phyloP scores from a whole-genome alignment of 1,284 basidiomycete genomes.

The Earliella scabrosa region DNA sequence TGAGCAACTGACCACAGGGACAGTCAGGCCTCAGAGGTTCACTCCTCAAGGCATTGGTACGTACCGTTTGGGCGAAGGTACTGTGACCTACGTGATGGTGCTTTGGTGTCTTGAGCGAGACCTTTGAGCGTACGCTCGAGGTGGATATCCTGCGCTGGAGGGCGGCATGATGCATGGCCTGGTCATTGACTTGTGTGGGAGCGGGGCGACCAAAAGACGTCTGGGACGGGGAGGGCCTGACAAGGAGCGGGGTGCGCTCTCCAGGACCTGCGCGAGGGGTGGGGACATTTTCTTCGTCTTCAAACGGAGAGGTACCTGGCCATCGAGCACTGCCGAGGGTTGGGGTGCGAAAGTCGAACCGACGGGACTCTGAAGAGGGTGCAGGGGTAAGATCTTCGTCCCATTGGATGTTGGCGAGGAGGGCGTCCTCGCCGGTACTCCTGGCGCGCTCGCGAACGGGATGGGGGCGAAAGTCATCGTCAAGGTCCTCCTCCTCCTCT shows the following conservation, averaged over 20 bases:
- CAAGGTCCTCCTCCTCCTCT: slow-evolving; percentile 40
- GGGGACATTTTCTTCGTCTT: slow-evolving; percentile 14
- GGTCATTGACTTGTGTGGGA: not conserved
- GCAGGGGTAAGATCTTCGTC: slow-evolving; percentile 42
- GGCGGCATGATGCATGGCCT: slow-evolving; percentile 9
- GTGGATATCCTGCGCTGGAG: slow-evolving; percentile 14
- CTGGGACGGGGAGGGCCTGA: slow-evolving; percentile 42
- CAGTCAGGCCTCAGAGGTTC: too few relatives aligned
- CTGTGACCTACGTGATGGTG: slow-evolving; percentile 53
- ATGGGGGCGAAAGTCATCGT: slow-evolving; percentile 7
- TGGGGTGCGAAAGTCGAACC: slow-evolving; percentile 10
- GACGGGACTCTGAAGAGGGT: slow-evolving; percentile 15
- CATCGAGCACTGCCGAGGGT: slow-evolving; percentile 10
- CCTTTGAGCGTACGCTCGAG: slow-evolving; percentile 22
- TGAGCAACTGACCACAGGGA: slow-evolving; percentile 72
- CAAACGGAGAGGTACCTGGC: not conserved
- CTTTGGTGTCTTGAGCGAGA: slow-evolving; percentile 5
- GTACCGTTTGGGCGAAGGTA: slow-evolving; percentile 85
- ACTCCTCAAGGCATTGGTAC: slow-evolving; percentile 32
- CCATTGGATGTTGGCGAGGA: slow-evolving; percentile 51
- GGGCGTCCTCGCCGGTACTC: slow-evolving; percentile 30
- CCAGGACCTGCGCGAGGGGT: slow-evolving; percentile 15
- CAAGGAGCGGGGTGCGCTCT: slow-evolving; percentile 48
- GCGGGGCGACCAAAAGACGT: slow-evolving; percentile 13
- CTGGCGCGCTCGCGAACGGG: slow-evolving; percentile 23